Conservation (phyloP, 129 eudicot species). For the Daucus carota region DH1_v3.0 NC_030389.2:13124001-13124500, state of each 20-base stretch:
- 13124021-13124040: constrained; percentile 19
- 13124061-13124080: constrained; percentile 6
- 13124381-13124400: background rate
- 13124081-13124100: constrained; percentile 3
- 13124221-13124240: constrained; percentile 20
- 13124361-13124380: background rate
- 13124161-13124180: constrained; percentile 13
- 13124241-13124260: constrained; percentile 18
- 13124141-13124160: background rate
- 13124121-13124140: background rate
- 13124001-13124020: constrained; percentile 21
- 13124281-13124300: background rate
- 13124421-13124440: constrained; percentile 16
- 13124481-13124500: constrained; percentile 43
- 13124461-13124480: constrained; percentile 50
- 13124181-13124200: constrained; percentile 20
- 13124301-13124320: background rate
- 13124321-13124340: background rate
- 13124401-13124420: constrained; percentile 17
- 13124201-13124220: constrained; percentile 16
- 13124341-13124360: background rate
- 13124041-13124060: constrained; percentile 18
- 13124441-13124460: constrained; percentile 36
- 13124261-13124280: constrained; percentile 3
- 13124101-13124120: background rate